Conservation (phyloP, 805 yeast species). For the Isabelozyma rhagii region DNA sequence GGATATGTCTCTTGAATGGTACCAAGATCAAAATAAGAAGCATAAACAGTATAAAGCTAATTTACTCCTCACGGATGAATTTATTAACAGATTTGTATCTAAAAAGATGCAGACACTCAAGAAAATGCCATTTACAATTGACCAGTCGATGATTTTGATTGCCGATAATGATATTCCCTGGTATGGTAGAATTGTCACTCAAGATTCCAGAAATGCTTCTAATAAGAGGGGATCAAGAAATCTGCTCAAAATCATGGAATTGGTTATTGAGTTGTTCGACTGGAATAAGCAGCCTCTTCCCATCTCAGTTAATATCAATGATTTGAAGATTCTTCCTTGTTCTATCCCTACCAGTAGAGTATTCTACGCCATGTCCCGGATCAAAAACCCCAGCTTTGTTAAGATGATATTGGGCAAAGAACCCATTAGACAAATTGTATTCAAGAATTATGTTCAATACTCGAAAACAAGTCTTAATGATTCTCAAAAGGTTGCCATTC, state of each 20-base stretch:
- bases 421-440: constrained; percentile 53
- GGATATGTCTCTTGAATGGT: constrained; percentile 53
- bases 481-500: constrained; percentile 56
- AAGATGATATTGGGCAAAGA: constrained; percentile 54
- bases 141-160: constrained; percentile 55
- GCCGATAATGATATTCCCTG: constrained; percentile 52
- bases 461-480: constrained; percentile 50
- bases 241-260: constrained; percentile 28
- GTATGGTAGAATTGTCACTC: constrained; percentile 55
- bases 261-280: constrained; percentile 49
- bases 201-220: constrained; percentile 20
- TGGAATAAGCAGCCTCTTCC: constrained; percentile 61
- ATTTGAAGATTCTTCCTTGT: constrained; percentile 51
- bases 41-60: constrained; percentile 39
- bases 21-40: constrained; percentile 40
- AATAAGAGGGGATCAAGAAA: constrained; percentile 21
- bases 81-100: constrained; percentile 48
- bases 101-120: constrained; percentile 49
- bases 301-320: constrained; percentile 32
- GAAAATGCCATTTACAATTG: constrained; percentile 56
- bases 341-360: constrained; percentile 63
- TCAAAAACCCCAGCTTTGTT: constrained; percentile 50
- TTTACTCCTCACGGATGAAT: constrained; percentile 45
- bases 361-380: constrained; percentile 61
- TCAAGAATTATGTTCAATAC: constrained; percentile 52